phyloP scores from a whole-genome alignment of 805 yeast species.

The Hanseniaspora taiwanica region DNA sequence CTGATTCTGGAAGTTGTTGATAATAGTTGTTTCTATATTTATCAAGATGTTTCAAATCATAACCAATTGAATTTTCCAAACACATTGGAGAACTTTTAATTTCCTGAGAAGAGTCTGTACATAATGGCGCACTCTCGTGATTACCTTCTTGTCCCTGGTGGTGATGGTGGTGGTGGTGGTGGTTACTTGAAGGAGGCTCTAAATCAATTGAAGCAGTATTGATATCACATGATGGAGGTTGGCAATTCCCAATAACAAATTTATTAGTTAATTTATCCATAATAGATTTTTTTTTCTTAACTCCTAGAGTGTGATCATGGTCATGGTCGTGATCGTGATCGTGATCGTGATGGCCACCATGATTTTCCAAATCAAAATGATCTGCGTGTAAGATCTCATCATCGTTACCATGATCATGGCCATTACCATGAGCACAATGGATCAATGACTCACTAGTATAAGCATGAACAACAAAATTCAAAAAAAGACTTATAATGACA shows the following conservation, averaged over 20 bases:
- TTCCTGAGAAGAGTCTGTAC: too few species aligned
- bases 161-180: background rate
- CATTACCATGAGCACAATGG: slow-evolving; percentile 59
- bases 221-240: background rate
- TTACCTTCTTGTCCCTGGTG: background rate
- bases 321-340: background rate
- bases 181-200: background rate
- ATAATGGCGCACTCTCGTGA: too few species aligned
- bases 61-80: slow-evolving; percentile 23
- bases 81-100: slow-evolving; percentile 10
- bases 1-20: background rate
- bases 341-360: slow-evolving; percentile 8
- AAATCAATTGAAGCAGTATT: background rate
- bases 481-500: slow-evolving; percentile 38
- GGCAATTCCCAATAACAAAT: background rate
- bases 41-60: slow-evolving; percentile 23
- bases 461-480: slow-evolving; percentile 58
- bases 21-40: slow-evolving; percentile 21
- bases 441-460: slow-evolving; percentile 71
- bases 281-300: background rate
- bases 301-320: background rate
- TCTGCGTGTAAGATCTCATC: slow-evolving; percentile 11
- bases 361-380: too few species aligned
- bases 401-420: slow-evolving; percentile 15
- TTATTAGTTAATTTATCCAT: background rate